phyloP scores from a whole-genome alignment of 306 rosid species.

The Prunus mira region DNA sequence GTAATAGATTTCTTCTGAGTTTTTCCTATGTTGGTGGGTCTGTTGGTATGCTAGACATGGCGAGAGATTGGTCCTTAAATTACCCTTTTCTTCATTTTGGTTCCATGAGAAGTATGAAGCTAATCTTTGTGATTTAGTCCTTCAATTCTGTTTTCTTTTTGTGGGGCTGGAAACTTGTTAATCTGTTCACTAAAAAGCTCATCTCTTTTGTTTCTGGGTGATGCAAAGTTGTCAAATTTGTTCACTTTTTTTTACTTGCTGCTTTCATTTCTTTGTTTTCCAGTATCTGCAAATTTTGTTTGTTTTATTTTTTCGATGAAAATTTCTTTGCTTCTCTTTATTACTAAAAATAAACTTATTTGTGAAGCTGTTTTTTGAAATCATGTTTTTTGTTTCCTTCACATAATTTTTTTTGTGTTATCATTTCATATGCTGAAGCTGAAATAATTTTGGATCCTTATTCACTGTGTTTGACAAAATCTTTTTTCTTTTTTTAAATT shows the following conservation, averaged over 20 bases:
- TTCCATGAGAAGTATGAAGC: slow-evolving; percentile 25
- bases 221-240: background rate
- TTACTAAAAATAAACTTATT: background rate
- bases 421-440: background rate
- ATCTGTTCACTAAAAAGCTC: background rate
- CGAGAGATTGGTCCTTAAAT: slow-evolving; percentile 5
- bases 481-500: too few relatives aligned
- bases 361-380: background rate
- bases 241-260: background rate
- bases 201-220: slow-evolving; percentile 5
- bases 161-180: background rate
- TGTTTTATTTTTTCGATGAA: background rate
- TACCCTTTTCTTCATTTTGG: slow-evolving; percentile 6
- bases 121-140: background rate
- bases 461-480: background rate
- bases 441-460: background rate
- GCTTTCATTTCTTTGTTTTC: background rate
- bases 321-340: background rate
- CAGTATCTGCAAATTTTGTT: background rate
- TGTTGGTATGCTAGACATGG: slow-evolving; percentile 13
- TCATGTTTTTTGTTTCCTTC: background rate
- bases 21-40: slow-evolving; percentile 7
- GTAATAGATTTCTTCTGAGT: background rate
- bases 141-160: background rate
- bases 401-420: background rate